Evolutionary conservation across 495 filamentous ascomycete genomes (phyloP).

Genomic region (Talaromyces proteolyticus): DNA sequence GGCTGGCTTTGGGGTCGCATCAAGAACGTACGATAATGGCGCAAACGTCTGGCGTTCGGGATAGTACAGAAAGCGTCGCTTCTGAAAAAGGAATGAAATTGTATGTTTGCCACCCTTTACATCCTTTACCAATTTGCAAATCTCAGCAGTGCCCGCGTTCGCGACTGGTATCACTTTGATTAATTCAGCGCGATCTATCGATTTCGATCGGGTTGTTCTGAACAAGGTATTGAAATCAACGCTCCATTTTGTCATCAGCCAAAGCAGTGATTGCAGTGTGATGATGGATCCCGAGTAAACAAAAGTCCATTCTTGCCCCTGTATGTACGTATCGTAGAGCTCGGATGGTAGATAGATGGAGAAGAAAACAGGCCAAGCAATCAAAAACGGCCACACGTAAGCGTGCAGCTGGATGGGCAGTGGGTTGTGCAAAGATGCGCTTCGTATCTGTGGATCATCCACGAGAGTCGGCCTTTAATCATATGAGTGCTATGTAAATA

Average conservation of each 20-base stretch:
- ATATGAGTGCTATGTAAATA: not conserved
- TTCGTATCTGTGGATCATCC: conserved; percentile 82
- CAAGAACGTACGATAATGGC: conserved; percentile 79
- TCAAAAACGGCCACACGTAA: conserved; percentile 87
- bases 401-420: conserved; percentile 74
- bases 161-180: conserved; percentile 91
- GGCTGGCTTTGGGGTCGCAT: conserved; percentile 71
- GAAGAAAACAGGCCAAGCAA: conserved; percentile 88
- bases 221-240: conserved; percentile 79
- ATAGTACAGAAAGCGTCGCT: conserved; percentile 88
- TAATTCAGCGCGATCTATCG: conserved; percentile 69
- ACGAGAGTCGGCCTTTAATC: conserved; percentile 66
- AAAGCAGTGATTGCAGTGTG: conserved; percentile 80
- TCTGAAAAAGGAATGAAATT: conserved; percentile 93
- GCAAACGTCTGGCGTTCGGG: conserved; percentile 63
- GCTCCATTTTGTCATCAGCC: conserved; percentile 97
- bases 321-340: conserved; percentile 83
- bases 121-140: conserved; percentile 72
- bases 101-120: conserved; percentile 65
- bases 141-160: conserved; percentile 86
- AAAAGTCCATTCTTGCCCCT: conserved; percentile 92
- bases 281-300: conserved; percentile 85
- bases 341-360: conserved; percentile 75
- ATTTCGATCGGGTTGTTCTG: conserved; percentile 65
- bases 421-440: conserved; percentile 82